Evolutionary conservation across 176 grass and related monocot genomes (phyloP).

Genomic region (Oryza glaberrima): DNA sequence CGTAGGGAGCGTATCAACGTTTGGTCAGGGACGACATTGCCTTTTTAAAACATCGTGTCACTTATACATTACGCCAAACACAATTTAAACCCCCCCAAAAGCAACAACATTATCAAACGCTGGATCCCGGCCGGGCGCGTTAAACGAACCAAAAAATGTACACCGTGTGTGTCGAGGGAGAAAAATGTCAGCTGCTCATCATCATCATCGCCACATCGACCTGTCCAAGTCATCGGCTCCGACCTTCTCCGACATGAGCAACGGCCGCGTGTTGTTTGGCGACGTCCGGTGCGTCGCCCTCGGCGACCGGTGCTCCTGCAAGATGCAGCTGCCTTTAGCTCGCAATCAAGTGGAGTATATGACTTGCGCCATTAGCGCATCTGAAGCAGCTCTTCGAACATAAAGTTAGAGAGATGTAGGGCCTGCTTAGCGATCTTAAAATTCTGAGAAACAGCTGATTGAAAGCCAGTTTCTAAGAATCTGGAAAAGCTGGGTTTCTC

Average conservation of each 20-base stretch:
- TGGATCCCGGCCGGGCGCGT: background rate
- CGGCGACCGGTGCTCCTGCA: slow-evolving; percentile 74
- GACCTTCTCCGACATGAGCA: slow-evolving; percentile 66
- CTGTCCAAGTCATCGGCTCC: slow-evolving; percentile 53
- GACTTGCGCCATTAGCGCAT: background rate
- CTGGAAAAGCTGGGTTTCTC: too few species aligned
- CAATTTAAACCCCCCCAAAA: slow-evolving; percentile 26
- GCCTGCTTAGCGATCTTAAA: too few species aligned
- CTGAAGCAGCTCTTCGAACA: too few species aligned
- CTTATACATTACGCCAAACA: slow-evolving; percentile 37
- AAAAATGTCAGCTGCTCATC: slow-evolving; percentile 41
- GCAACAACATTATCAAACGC: background rate
- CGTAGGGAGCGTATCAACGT: background rate
- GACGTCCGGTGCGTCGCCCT: slow-evolving; percentile 51
- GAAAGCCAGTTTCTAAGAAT: too few species aligned
- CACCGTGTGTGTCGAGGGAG: slow-evolving; percentile 18
- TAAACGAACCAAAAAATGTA: slow-evolving; percentile 53
- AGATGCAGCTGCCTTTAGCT: background rate
- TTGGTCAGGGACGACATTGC: background rate
- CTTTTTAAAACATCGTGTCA: background rate
- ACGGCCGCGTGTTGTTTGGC: slow-evolving; percentile 36
- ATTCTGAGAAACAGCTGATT: too few species aligned
- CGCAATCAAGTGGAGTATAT: background rate
- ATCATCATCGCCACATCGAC: slow-evolving; percentile 67
- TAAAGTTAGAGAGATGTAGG: too few species aligned